Evolutionary conservation across 805 yeast species (phyloP), one percentile per base, ranked within the genome.

Genomic region (Starmerella roubikii): DNA sequence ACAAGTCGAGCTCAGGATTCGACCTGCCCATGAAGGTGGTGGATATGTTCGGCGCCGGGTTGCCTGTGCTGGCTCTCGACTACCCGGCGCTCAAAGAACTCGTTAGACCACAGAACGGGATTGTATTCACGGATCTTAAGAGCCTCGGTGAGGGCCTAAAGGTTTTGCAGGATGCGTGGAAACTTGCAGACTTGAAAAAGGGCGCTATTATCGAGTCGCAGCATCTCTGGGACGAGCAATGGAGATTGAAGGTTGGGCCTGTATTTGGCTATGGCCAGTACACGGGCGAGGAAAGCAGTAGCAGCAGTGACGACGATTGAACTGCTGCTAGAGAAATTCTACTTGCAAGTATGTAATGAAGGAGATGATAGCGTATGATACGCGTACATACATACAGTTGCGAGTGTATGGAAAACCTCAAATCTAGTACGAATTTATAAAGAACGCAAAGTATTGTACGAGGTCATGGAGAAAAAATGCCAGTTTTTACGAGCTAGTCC

Each of bases 1-100:
- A 91, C 58, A 71, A 77, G 3, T 86, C 97, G 0, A 79, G 93
- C 32, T 80, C 94, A 33, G 98, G 99, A 0, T 67, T 81, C 40
- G 99, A 91, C 54, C 66, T 91, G 41, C 99, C 99, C 1, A 91
- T 91, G 99, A 91, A 91, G 58, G 81, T 91, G 26, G 78, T 88
- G 5, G 99, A 91, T 54, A 75, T 88, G 71, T 86, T 88, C 64
- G 98, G 98, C 0, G 81, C 91, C 47, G 97, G 97, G 0, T 63
- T 91, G 11, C 99, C 98, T 1, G 96, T 85, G 0, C 64, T 86
- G 2, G 73, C 94, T 0, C 64, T 86, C 41, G 63, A 67, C 27
- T 91, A 83, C 55, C 74, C 78, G 0, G 88, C 94, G 1, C 67
- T 88, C 12, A 64, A 65, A 6, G 98, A 91, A 55, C 62, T 91